phyloP scores from a whole-genome alignment of 2,329 filamentous ascomycete genomes.

The Xylariaceae sp. region DNA sequence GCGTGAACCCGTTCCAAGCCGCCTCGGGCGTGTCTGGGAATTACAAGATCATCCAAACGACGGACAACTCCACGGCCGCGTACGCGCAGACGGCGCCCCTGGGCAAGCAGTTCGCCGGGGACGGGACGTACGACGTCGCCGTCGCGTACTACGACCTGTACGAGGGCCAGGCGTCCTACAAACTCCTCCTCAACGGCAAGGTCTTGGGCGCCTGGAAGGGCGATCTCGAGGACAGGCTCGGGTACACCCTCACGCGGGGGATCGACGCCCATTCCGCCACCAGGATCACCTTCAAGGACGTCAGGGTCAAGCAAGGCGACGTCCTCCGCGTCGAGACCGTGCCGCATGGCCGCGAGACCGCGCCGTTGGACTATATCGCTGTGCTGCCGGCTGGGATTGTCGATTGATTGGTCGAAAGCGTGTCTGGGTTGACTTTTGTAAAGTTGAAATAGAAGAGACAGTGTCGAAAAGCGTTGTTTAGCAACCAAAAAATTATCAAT shows the following conservation, averaged over 20 bases:
- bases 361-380: slow-evolving; percentile 62
- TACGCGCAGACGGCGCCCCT: slow-evolving; percentile 42
- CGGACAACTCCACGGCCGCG: slow-evolving; percentile 44
- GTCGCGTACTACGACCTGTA: slow-evolving; percentile 63
- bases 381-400: slow-evolving; percentile 53
- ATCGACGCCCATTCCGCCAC: slow-evolving; percentile 62
- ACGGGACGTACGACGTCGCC: slow-evolving; percentile 56
- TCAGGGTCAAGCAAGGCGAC: slow-evolving; percentile 24
- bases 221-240: slow-evolving; percentile 53
- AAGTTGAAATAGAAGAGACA: not conserved
- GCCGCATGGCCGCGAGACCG: slow-evolving; percentile 56
- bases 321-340: slow-evolving; percentile 40
- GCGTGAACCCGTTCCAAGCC: slow-evolving; percentile 53
- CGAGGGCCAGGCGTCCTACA: slow-evolving; percentile 51
- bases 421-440: not conserved
- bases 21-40: too few species aligned
- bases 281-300: slow-evolving; percentile 46
- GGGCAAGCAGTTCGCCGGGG: too few species aligned
- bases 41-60: slow-evolving; percentile 49
- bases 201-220: slow-evolving; percentile 54
- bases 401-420: slow-evolving; percentile 36
- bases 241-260: slow-evolving; percentile 51
- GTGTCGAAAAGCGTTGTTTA: too few species aligned
- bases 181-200: slow-evolving; percentile 47
- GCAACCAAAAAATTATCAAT: too few species aligned